Evolutionary conservation across 2,329 filamentous ascomycete genomes (phyloP).

Genomic region (Fusarium graminum): DNA sequence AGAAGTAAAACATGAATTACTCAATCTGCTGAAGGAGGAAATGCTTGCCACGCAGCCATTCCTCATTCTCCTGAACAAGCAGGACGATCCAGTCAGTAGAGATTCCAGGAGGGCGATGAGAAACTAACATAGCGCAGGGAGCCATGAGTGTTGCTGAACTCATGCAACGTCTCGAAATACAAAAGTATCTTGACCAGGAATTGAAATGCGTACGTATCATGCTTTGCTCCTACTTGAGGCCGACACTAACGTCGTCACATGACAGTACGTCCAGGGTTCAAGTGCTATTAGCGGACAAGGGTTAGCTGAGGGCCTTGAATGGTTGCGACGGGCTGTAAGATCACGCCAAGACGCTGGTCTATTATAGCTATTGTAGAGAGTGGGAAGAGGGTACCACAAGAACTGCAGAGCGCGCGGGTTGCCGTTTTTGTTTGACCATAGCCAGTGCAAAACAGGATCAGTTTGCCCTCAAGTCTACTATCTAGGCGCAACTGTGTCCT

Average conservation of each 20-base stretch:
- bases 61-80: conserved; percentile 23
- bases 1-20: neutral
- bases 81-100: conserved; percentile 7
- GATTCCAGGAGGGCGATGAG: neutral
- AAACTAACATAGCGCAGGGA: neutral
- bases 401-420: too few relatives aligned
- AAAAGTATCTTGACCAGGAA: neutral
- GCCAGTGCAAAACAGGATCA: too few relatives aligned
- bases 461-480: neutral
- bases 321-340: neutral
- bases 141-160: neutral
- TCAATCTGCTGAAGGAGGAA: neutral
- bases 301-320: neutral
- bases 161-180: neutral
- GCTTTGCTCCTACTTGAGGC: rapidly evolving
- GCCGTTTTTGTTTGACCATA: too few relatives aligned
- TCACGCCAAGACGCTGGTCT: neutral
- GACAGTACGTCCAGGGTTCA: neutral
- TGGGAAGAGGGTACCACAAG: too few relatives aligned
- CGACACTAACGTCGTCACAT: neutral
- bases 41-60: conserved; percentile 8
- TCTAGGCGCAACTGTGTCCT: neutral
- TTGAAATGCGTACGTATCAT: conserved; percentile 6
- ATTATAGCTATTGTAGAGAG: too few relatives aligned
- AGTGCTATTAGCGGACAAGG: neutral